Base-by-base conservation (phyloP, 495 filamentous ascomycete species). In the Delitschia confertaspora region DNA sequence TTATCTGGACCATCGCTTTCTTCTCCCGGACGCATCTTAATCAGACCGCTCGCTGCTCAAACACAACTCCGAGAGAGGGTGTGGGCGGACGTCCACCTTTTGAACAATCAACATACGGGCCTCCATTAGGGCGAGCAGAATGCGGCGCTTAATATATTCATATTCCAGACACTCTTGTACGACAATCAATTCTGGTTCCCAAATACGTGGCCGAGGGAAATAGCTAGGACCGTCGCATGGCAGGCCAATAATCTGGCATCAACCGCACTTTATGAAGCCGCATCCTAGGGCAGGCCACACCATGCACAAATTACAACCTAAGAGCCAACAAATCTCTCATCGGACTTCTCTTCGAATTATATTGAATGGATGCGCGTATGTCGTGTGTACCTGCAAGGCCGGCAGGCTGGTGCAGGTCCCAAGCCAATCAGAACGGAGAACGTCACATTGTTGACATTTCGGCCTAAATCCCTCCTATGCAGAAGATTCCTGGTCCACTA, bases 151-250 rank as follows among this genome's bases (percentile, higher is more conserved):
- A 51, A 21, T 14, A 35, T 41, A n/a, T 30, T 35, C 26, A 29
- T 21, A 34, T 22, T 10, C 24, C 45, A 44, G 19, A 51, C 47
- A 41, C 47, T 47, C 42, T 47, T 53, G 49, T 53, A 41, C 49
- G 11, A 53, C 49, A 10, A 17, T 27, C 36, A 26, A 42, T 26
- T 27, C 30, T 38, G 36, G 32, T 34, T 47, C 37, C 19, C n/a
- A 34, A 26, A 14, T 30, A 26, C 22, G 42, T 31, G n/a, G 42
- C 31, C 48, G 41, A 37, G 42, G 42, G 23, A 40, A 18, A 35
- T 42, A n/a, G 22, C 49, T 18, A 35, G 48, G 19, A 19, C 26
- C 19, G 27, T 23, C 13, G 16, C 24, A 30, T 11, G 4, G 32
- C 37, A 38, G 38, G 25, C 49, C 49, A 53, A 47, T 47, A 6